Base-by-base conservation (phyloP, 1,139 yeast species). In the Hyphopichia khmerensis region DNA sequence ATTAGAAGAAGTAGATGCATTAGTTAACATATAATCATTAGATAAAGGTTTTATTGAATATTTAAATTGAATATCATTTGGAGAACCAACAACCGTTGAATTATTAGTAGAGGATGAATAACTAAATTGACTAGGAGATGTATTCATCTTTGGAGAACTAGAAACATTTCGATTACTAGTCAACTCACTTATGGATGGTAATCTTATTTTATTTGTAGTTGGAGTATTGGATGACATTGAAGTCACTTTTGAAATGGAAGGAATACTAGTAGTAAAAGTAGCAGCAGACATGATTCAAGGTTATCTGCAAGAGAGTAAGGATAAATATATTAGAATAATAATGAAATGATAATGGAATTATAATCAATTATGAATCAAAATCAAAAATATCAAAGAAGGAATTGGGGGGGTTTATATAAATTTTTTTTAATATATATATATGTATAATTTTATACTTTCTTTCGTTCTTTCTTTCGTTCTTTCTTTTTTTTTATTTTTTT, bases 121-220 rank as follows among this genome's bases (percentile, higher is more conserved):
- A 32, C 43, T 40, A 41, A 18, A 42, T 42, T 18, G 50, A 36
- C 34, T 27, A n/a, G 39, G 37, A n/a, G 35, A 33, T 14, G 14
- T 21, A 18, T 21, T 37, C 14, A 33, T 14, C 14, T 38, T 40
- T 16, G 52, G 48, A 23, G 52, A 44, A 16, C 26, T 18, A 24
- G 15, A 11, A 17, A 49, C 41, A 6, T 57, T 45, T 19, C 55
- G 48, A 14, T 49, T 40, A 13, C 58, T 50, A n/a, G 72, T 65
- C 49, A 68, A 58, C 46, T 68, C 72, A 46, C 57, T 61, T 40
- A 68, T 66, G 4, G 71, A 62, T 14, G 73, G 72, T 48, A 67
- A 60, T 46, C 56, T 62, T 33, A 65, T 47, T 43, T 32, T 27
- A 46, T 34, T 24, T 4, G 38, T 3, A 16, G 7, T 33, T 13